phyloP scores from a whole-genome alignment of 345 rosid genomes.

The Atalantia buxifolia region DNA sequence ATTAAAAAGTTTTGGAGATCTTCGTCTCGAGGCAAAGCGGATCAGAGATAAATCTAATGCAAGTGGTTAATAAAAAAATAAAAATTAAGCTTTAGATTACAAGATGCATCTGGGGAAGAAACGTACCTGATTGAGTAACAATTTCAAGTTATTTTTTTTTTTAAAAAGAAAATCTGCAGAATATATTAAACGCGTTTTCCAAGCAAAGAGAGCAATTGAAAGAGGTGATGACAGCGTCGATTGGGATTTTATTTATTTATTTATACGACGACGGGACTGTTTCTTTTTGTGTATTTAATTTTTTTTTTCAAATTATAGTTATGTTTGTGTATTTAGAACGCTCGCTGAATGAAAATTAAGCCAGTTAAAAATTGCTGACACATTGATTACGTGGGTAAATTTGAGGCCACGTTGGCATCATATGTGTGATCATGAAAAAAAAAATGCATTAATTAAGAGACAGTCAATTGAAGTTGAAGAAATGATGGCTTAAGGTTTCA shows the following conservation, averaged over 20 bases:
- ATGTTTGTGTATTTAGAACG: no score
- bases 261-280: no score
- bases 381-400: no score
- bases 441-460: background rate
- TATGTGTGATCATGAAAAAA: background rate
- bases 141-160: background rate
- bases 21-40: slow-evolving; percentile 1
- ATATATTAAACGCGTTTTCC: background rate
- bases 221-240: no score
- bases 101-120: background rate
- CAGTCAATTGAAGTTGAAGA: background rate
- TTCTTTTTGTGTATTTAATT: no score
- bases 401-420: no score
- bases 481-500: background rate
- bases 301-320: no score
- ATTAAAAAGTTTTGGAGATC: background rate
- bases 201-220: background rate
- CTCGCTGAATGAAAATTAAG: no score
- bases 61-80: background rate
- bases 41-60: slow-evolving; percentile 5
- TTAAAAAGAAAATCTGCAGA: background rate
- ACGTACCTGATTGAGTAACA: slow-evolving; percentile 15
- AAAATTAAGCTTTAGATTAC: background rate
- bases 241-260: background rate
- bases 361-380: no score